Percentiles rank a stretch among this genome's conserved stretches.
Conservation (phyloP, 148 eudicot species). For the Fallopia convolvulus region DNA sequence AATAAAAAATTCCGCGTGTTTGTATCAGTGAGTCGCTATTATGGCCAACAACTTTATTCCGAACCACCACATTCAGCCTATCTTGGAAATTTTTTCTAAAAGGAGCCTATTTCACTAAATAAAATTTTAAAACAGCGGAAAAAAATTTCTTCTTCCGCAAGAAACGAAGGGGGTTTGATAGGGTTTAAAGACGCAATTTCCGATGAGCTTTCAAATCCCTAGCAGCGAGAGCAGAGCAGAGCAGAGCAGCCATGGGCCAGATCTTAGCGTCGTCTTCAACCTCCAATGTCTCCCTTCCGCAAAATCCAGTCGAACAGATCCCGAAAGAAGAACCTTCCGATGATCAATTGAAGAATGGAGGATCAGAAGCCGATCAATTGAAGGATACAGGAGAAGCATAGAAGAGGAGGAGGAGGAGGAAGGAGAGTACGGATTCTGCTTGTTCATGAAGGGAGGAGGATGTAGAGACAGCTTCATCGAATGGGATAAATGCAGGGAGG, state of each 20-base stretch:
- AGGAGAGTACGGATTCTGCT: constrained; percentile 52
- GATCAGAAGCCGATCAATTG: background rate
- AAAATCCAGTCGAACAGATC: background rate
- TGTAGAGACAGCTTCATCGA: constrained; percentile 39
- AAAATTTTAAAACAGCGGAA: too few relatives aligned
- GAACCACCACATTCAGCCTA: too few relatives aligned
- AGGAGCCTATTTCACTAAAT: too few relatives aligned
- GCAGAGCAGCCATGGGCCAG: background rate
- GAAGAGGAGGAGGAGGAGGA: constrained; percentile 19
- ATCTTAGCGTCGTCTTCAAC: background rate
- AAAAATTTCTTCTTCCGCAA: background rate
- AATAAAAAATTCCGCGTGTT: too few relatives aligned
- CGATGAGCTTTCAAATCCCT: background rate
- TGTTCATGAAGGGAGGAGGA: constrained; percentile 66
- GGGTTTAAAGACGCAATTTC: background rate
- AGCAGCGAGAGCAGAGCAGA: background rate
- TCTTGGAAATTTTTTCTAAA: too few relatives aligned
- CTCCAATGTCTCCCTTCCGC: background rate
- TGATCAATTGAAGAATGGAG: background rate
- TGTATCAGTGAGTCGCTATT: too few relatives aligned
- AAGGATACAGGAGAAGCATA: background rate
- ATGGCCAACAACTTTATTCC: too few relatives aligned
- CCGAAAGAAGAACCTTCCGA: background rate
- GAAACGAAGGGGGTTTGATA: background rate
- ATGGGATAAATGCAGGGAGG: constrained; percentile 48